Evolutionary conservation across 108 stramenopile genomes (phyloP).

Genomic region (Stephanodiscus minutulus): DNA sequence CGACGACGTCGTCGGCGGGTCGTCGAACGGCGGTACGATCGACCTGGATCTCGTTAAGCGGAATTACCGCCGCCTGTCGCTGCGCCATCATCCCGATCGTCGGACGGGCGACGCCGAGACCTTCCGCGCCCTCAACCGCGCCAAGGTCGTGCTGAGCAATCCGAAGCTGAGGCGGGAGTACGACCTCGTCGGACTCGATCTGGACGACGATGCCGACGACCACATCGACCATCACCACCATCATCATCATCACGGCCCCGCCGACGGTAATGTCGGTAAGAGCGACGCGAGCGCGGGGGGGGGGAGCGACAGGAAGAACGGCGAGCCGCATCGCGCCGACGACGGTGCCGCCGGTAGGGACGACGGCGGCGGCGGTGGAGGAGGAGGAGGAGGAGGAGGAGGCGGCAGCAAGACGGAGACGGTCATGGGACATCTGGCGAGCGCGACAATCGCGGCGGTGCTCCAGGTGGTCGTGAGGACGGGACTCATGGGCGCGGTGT

Average conservation of each 20-base stretch:
- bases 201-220: constrained; percentile 78
- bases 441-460: constrained; percentile 62
- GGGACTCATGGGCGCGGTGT: constrained; percentile 66
- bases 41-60: constrained; percentile 77
- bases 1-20: neutral
- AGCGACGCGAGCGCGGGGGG: constrained; percentile 24
- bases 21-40: constrained; percentile 17
- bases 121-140: constrained; percentile 77
- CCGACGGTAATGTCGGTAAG: no score
- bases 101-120: constrained; percentile 78
- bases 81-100: constrained; percentile 77
- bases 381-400: no score
- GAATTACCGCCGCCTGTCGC: constrained; percentile 71
- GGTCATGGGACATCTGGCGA: constrained; percentile 77
- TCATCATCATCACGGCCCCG: constrained; percentile 24
- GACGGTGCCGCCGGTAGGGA: neutral
- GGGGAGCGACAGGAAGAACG: constrained; percentile 15
- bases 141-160: constrained; percentile 69
- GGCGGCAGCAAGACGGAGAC: constrained; percentile 42
- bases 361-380: constrained; percentile 21
- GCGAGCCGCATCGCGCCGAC: neutral
- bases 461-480: constrained; percentile 79
- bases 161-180: constrained; percentile 79
- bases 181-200: constrained; percentile 82
- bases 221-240: constrained; percentile 2